Percentiles rank a stretch among this genome's conserved stretches.
phyloP scores from a whole-genome alignment of 345 rosid species.

The Aethionema arabicum region DNA sequence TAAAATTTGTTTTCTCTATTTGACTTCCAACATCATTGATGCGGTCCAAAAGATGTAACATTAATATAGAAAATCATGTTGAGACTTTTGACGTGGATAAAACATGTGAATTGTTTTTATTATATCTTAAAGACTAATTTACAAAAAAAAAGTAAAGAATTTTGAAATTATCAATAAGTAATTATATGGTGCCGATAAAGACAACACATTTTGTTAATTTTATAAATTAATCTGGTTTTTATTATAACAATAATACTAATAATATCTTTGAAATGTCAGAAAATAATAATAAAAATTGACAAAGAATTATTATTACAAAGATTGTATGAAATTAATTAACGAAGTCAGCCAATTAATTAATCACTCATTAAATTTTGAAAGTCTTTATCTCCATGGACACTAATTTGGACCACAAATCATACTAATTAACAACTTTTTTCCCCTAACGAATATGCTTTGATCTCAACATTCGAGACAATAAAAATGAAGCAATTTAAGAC shows the following conservation, averaged over 20 bases:
- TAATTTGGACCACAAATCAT: neutral
- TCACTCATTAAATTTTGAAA: slow-evolving; percentile 27
- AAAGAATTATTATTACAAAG: slow-evolving; percentile 18
- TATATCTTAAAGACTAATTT: too few species aligned
- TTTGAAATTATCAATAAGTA: too few species aligned
- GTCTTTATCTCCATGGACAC: slow-evolving; percentile 27
- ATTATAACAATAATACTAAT: too few species aligned
- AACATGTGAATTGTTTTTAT: neutral
- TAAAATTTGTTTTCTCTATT: neutral
- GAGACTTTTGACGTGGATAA: slow-evolving; percentile 27
- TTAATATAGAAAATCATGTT: slow-evolving; percentile 32
- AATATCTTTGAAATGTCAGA: slow-evolving; percentile 7
- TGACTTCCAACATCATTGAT: too few species aligned
- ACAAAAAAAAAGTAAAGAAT: neutral
- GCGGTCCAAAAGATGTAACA: slow-evolving; percentile 28
- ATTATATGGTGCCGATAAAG: too few species aligned
- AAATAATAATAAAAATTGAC: slow-evolving; percentile 3
- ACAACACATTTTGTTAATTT: too few species aligned
- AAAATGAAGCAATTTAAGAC: neutral
- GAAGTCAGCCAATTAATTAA: slow-evolving; percentile 34
- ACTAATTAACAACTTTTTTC: neutral
- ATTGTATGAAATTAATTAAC: neutral
- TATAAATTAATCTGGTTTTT: too few species aligned
- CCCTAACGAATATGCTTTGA: slow-evolving; percentile 5
- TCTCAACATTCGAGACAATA: slow-evolving; percentile 22